Evolutionary conservation across 495 filamentous ascomycete genomes (phyloP).

Genomic region (Choiromyces venosus): DNA sequence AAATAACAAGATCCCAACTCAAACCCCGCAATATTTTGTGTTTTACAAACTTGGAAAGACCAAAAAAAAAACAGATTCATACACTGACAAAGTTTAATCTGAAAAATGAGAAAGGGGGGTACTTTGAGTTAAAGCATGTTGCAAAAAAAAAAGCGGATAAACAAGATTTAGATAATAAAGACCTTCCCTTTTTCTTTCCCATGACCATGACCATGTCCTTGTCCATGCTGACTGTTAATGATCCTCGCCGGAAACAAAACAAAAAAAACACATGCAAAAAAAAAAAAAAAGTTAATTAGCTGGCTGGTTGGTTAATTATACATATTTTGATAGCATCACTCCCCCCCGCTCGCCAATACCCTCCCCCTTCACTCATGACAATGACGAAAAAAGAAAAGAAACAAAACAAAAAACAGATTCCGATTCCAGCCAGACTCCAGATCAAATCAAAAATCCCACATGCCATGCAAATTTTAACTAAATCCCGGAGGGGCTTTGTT

Average conservation of each 20-base stretch:
- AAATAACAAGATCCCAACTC: background rate
- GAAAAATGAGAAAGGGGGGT: too few relatives aligned
- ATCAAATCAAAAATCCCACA: background rate
- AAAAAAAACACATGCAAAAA: background rate
- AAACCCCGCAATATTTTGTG: background rate
- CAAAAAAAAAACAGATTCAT: background rate
- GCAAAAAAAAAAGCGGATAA: background rate
- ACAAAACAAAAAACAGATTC: background rate
- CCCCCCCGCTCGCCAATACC: background rate
- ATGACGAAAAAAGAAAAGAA: background rate
- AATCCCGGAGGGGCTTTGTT: slow-evolving; percentile 18
- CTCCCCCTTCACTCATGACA: background rate
- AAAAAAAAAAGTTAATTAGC: background rate
- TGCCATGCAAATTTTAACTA: slow-evolving; percentile 4
- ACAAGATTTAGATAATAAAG: background rate
- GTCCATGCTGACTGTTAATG: background rate
- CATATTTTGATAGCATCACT: background rate
- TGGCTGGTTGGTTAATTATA: background rate
- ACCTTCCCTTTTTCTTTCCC: background rate
- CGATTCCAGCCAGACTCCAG: slow-evolving; percentile 50
- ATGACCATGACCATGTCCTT: background rate
- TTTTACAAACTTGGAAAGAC: background rate
- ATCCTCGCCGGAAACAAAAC: background rate
- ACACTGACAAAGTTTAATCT: background rate
- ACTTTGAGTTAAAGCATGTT: too few relatives aligned